phyloP scores from a whole-genome alignment of 164 flowering plant species.

The Paratinospora sagittata region DNA sequence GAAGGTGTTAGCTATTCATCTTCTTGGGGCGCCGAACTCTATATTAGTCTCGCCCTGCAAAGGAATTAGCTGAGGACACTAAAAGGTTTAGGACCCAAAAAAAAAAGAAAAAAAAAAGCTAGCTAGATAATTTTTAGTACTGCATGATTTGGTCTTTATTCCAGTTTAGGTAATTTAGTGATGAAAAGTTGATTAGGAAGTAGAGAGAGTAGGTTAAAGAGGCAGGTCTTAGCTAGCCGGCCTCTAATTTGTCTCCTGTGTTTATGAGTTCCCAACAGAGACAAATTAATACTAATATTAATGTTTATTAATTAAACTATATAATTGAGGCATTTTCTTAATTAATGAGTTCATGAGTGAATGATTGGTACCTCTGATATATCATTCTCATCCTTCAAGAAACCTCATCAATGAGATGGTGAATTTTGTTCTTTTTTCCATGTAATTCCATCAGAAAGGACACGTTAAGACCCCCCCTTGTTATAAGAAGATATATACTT shows the following conservation, averaged over 20 bases:
- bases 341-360: constrained; percentile 19
- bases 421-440: constrained; percentile 12
- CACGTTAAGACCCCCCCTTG: constrained; percentile 8
- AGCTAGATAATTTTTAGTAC: not conserved
- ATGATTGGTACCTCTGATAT: constrained; percentile 24
- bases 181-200: constrained; percentile 9
- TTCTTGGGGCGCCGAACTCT: not conserved
- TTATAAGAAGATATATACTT: not conserved
- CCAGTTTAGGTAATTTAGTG: not conserved
- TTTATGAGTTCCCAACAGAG: constrained; percentile 20
- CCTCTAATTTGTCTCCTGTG: constrained; percentile 42
- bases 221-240: constrained; percentile 48
- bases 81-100: too few relatives aligned
- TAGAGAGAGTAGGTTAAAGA: constrained; percentile 38
- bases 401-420: constrained; percentile 8
- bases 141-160: too few relatives aligned
- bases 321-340: constrained; percentile 10
- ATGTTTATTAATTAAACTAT: constrained; percentile 11
- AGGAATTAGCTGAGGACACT: too few relatives aligned
- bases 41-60: not conserved
- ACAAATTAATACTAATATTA: constrained; percentile 15
- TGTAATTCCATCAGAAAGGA: constrained; percentile 17
- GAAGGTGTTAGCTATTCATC: too few relatives aligned
- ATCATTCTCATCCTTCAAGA: constrained; percentile 1
- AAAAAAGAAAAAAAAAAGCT: too few relatives aligned